A percentile compares a stretch with the other conserved stretches of the same genome.
Evolutionary conservation across 306 rosid genomes (phyloP).

Genomic region (Adenanthera pavonina): DNA sequence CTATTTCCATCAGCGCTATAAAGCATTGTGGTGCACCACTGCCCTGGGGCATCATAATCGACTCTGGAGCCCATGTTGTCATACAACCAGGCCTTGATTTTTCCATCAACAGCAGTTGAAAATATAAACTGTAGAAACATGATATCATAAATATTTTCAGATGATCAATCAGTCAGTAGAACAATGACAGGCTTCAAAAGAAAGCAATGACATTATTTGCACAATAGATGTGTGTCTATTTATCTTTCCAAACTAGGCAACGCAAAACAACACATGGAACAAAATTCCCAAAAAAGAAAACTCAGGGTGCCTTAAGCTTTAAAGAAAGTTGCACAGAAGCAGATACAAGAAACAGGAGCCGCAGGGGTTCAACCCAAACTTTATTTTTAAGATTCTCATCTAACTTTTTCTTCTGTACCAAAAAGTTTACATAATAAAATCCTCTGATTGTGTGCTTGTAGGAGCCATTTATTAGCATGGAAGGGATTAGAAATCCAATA

Average conservation of each 20-base stretch:
- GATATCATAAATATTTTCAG: conserved; percentile 14
- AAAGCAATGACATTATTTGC: conserved; percentile 3
- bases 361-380: background rate
- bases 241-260: conserved; percentile 21
- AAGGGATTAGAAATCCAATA: conserved; percentile 17
- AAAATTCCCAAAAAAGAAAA: background rate
- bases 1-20: conserved; percentile 78
- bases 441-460: background rate
- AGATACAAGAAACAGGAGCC: too few relatives aligned
- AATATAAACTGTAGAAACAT: conserved; percentile 62
- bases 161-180: conserved; percentile 1
- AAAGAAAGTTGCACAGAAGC: background rate
- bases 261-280: conserved; percentile 11
- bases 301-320: background rate
- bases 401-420: background rate
- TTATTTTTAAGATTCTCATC: conserved; percentile 1
- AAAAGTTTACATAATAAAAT: background rate
- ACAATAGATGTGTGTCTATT: background rate
- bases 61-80: conserved; percentile 66
- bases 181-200: background rate
- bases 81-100: conserved; percentile 81
- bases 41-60: conserved; percentile 80
- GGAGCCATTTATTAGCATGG: background rate
- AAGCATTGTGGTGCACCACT: conserved; percentile 70
- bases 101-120: conserved; percentile 78